Base-by-base conservation (phyloP, 768 basidiomycete species). In the Dacryopinax primogenitus region DNA sequence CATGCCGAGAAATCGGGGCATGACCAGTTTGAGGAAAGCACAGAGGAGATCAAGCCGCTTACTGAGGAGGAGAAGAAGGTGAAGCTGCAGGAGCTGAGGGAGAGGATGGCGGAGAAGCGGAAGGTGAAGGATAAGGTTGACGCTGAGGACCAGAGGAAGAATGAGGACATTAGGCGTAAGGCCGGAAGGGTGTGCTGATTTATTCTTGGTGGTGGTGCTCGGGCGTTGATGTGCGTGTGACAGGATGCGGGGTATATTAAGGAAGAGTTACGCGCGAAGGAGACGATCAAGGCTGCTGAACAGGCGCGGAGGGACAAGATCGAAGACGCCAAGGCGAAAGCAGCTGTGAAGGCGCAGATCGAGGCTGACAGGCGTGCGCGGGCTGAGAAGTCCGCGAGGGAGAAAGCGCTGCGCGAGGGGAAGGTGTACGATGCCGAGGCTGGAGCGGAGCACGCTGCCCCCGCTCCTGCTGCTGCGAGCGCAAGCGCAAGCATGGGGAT, bases 1-100 rank as follows among this genome's bases (percentile, higher is more conserved):
- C 94, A 96, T 71, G 94, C 92, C 0, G 92, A 94, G 75, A 92
- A 92, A 78, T 90, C 86, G 69, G 95, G 95, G 0, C 95, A 99
- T 73, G 86, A 92, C 74, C 86, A 93, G 69, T 98, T 97, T 68
- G 94, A 96, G 73, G 95, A 97, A 72, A 92, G 89, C 1, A 90
- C 85, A 0, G 93, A 98, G 71, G 95, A 97, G 91, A 84, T 97
- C 75, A 92, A 92, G 73, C 93, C 95, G 0, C 74, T 99, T 63
- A 97, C 94, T 0, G 93, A 97, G 75, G 92, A 94, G 71, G 92
- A 98, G 76, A 95, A 86, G 80, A 82, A 84, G 66, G 78, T 84
- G 69, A 90, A 86, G 71, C 80, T 98, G 0, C 84, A 76, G 0
- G 95, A 96, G 68, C 76, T 99, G 66, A 80, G 84, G 28, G 77